Evolutionary conservation across 495 filamentous ascomycete genomes (phyloP), one percentile per base, ranked within the genome.

Genomic region (Penicillium alfredii): DNA sequence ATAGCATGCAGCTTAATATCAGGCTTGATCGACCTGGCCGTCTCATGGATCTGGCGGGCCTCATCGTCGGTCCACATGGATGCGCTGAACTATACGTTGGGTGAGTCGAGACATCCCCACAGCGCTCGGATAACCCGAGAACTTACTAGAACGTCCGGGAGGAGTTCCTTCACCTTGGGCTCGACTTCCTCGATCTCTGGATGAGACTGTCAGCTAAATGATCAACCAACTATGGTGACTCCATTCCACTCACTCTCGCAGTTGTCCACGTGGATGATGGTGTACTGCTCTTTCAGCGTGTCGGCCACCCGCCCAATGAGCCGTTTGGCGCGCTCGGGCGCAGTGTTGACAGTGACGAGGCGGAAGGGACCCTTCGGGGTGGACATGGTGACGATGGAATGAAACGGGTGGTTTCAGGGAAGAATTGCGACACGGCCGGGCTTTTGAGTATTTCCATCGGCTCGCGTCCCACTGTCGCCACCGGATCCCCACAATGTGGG

Each of bases 331-430:
- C 80, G 71, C 41, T 80, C 78, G 6, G 80, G 80, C 1, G 69
- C 78, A 29, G 72, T 84, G 64, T 83, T 83, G 47, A 84, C 80
- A 8, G 78, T 82, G 30, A 81, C 72, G 13, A 84, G 72, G 33
- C 58, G 71, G 58, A 69, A 83, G 11, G 76, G 74, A 21, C 74
- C 76, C 45, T 74, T 69, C 6, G 61, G 76, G 66, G 52, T 37
- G 55, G 67, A 55, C 58, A 69, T 69, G 22, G 12, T 56, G 49
- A 48, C 30, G 21, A 14, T 36, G 24, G 24, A 31, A 20, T 21
- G 29, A 26, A 19, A 16, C 11, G 16, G 25, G 9, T n/a, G n/a
- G n/a, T n/a, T n/a, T n/a, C 19, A 38, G 6, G 20, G 23, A 7
- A 24, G 16, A 22, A 39, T 9, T 9, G 18, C 32, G 38, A 49